Evolutionary conservation across 176 grass and related monocot genomes (phyloP).

Genomic region (Alopecurus myosuroides): DNA sequence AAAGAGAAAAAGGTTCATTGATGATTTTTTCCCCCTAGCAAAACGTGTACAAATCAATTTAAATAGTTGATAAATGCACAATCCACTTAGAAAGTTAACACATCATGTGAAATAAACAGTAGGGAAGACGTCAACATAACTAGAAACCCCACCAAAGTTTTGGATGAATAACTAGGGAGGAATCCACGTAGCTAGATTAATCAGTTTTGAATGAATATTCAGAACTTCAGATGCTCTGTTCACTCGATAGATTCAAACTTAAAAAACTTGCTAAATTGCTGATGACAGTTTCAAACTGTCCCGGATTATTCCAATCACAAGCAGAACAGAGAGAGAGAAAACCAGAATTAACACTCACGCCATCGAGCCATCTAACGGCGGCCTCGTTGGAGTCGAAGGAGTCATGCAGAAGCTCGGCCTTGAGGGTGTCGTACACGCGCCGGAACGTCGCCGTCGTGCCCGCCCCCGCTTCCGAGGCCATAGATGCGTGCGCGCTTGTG

Average conservation of each 20-base stretch:
- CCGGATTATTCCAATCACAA: too few relatives aligned
- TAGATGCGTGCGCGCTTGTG: background rate
- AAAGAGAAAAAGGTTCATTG: background rate
- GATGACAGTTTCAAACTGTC: background rate
- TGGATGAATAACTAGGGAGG: background rate
- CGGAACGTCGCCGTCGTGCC: conserved; percentile 11
- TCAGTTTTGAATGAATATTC: background rate
- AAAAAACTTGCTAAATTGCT: background rate
- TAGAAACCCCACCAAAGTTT: too few relatives aligned
- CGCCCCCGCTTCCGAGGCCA: background rate
- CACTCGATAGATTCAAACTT: background rate
- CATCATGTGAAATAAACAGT: too few relatives aligned
- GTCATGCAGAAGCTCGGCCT: conserved; percentile 24
- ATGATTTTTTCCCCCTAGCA: background rate
- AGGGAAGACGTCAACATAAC: too few relatives aligned
- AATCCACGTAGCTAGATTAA: background rate
- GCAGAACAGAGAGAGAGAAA: background rate
- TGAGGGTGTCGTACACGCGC: conserved; percentile 23
- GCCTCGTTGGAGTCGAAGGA: conserved; percentile 31
- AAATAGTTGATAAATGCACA: background rate
- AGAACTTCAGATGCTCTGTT: background rate
- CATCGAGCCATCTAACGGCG: conserved; percentile 22
- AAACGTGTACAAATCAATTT: background rate
- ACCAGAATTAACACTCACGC: background rate
- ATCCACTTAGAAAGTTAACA: too few relatives aligned